These are phyloP conservation scores for Spiromastix sp. DNA, from an alignment of 2,329 filamentous ascomycete species.

Conservation along the genomic window DNA sequence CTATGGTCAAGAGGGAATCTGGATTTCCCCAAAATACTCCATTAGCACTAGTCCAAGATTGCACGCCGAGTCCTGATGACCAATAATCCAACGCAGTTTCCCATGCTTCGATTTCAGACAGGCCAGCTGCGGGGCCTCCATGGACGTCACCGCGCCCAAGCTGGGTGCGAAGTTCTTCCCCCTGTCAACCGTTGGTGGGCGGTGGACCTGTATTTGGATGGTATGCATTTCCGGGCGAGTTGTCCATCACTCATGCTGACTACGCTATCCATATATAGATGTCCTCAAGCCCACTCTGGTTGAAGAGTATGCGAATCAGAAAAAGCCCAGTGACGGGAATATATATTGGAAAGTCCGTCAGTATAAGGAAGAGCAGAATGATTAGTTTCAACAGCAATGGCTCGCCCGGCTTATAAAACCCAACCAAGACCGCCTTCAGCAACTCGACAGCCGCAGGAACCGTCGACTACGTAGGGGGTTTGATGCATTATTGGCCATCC, in stretches of 20 bases:
- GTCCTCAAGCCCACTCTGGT: constrained; percentile 16
- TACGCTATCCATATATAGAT: not conserved
- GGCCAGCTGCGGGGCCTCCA: constrained; percentile 5
- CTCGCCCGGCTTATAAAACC: constrained; percentile 10
- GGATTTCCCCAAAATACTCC: too few relatives aligned
- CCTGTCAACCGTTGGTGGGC: constrained; percentile 5
- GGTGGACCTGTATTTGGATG: constrained; percentile 8
- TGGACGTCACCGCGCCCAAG: constrained; percentile 3
- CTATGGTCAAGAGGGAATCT: too few relatives aligned
- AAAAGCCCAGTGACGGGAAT: constrained; percentile 17
- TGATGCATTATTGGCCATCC: constrained; percentile 22
- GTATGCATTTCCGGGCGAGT: constrained; percentile 2
- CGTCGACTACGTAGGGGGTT: constrained; percentile 19
- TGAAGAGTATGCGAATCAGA: constrained; percentile 22
- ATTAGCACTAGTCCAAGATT: too few relatives aligned
- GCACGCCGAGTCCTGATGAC: too few relatives aligned
- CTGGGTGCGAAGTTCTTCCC: constrained; percentile 2
- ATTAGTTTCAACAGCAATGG: constrained; percentile 10
- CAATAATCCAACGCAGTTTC: too few relatives aligned
- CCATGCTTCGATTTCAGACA: constrained; percentile 4
- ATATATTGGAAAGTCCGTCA: constrained; percentile 22
- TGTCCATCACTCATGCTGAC: not conserved
- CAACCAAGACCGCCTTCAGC: constrained; percentile 2
- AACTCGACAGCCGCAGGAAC: constrained; percentile 5
- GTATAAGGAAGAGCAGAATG: constrained; percentile 12